Evolutionary conservation across 176 grass and related monocot genomes (phyloP).

Genomic region (Oryza meridionalis): DNA sequence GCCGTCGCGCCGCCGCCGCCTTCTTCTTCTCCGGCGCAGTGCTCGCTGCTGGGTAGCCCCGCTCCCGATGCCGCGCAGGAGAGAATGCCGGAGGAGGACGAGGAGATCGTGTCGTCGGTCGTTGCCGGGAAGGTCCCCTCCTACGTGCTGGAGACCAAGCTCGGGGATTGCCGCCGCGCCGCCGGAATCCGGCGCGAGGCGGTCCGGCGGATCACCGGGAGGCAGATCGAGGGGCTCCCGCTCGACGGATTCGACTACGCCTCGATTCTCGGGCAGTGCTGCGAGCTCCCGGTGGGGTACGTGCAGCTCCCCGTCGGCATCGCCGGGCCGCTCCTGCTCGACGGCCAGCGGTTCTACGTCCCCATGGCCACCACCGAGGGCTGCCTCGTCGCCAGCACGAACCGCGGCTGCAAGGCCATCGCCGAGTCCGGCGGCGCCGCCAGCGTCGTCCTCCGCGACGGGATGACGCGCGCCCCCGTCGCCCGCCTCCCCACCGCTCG

Average conservation of each 20-base stretch:
- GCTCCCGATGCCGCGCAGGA: conserved; percentile 12
- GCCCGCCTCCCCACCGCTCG: conserved; percentile 61
- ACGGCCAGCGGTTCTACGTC: conserved; percentile 75
- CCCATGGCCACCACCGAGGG: conserved; percentile 98
- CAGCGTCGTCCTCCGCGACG: conserved; percentile 84
- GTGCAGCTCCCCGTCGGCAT: conserved; percentile 87
- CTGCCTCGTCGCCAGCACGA: conserved; percentile 91
- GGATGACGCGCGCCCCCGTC: conserved; percentile 75
- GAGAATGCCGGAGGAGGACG: conserved; percentile 82
- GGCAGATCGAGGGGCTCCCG: conserved; percentile 67
- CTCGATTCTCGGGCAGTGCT: conserved; percentile 89
- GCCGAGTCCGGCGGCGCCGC: conserved; percentile 70
- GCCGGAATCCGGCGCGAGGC: conserved; percentile 76
- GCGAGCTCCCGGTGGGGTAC: conserved; percentile 83
- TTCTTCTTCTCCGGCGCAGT: not conserved
- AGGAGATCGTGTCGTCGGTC: conserved; percentile 73
- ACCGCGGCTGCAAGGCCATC: conserved; percentile 97
- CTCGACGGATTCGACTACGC: conserved; percentile 85
- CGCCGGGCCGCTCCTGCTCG: conserved; percentile 77
- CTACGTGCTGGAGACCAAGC: conserved; percentile 71
- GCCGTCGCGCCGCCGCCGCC: not conserved
- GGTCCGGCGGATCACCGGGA: conserved; percentile 63
- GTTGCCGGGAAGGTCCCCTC: conserved; percentile 76
- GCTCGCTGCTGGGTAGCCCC: conserved; percentile 47
- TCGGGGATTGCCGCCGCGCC: conserved; percentile 86